Conservation (phyloP, 139 green algal species). For the Edaphochlamys debaryana region DNA sequence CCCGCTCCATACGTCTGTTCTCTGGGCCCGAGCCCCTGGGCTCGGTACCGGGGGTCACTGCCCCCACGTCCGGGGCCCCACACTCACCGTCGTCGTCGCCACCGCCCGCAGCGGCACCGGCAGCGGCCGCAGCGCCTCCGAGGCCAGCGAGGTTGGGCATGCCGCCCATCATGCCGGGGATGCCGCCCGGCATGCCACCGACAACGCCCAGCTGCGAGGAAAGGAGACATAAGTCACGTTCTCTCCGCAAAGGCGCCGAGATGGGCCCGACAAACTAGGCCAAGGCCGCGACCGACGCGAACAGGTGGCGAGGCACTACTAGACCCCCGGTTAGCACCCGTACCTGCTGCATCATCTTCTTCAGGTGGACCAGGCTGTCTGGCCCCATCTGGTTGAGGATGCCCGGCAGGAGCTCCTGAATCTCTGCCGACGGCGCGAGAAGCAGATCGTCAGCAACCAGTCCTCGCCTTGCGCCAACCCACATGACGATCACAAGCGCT, state of each 20-base stretch:
- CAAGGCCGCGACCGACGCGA: too few relatives aligned
- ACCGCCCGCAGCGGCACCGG: constrained; percentile 54
- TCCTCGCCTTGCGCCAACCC: too few relatives aligned
- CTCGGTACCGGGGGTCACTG: too few relatives aligned
- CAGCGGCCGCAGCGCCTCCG: constrained; percentile 48
- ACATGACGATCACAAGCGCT: background rate
- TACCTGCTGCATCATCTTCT: constrained; percentile 81
- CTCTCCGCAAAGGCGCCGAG: too few relatives aligned
- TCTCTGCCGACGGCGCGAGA: constrained; percentile 57
- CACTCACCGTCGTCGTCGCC: constrained; percentile 71
- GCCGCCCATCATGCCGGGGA: constrained; percentile 17
- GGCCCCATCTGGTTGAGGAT: constrained; percentile 90
- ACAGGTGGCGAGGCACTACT: too few relatives aligned
- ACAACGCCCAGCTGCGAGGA: constrained; percentile 10
- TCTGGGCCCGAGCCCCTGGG: too few relatives aligned
- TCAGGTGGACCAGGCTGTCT: constrained; percentile 83
- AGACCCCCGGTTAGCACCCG: too few relatives aligned
- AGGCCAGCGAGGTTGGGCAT: constrained; percentile 36
- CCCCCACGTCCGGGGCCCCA: too few relatives aligned
- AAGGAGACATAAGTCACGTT: too few relatives aligned
- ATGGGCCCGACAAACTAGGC: too few relatives aligned
- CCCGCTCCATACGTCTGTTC: too few relatives aligned
- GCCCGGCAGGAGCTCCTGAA: constrained; percentile 86
- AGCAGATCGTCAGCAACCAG: background rate
- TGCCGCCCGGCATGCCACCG: background rate